Base-by-base conservation (phyloP, 2,329 filamentous ascomycete species). In the Paraconiothyrium brasiliense region DNA sequence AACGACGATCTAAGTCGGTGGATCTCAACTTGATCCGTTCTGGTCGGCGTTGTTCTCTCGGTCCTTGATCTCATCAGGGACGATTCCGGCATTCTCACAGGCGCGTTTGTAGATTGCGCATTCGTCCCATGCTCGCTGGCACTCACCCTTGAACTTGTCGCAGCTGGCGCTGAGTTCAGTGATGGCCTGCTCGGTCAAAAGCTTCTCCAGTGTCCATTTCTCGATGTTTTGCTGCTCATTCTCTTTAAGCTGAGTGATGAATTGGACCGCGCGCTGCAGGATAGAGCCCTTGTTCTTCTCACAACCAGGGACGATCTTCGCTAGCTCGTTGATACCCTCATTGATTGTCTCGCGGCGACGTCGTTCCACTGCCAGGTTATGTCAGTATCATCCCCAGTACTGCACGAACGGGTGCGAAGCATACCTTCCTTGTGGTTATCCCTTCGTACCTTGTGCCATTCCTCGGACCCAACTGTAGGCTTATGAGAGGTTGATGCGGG, bases 231-330 rank as follows among this genome's bases (percentile, higher is more conserved):
- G 92, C 16, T 91, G 88, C 77, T 97, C 94, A 70, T 97, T 96
- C 78, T 97, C 93, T 77, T 95, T 96, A 16, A 99, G 86, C 75
- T 97, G 93, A 11, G 89, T 91, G 76, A 99, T 98, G 82, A 97
- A 98, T 66, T 93, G 90, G 10, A 97, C 94, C 0, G 95, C 93
- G 37, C 94, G 92, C 76, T 96, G 92, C 41, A 99, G 84, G 67
- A 99, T 98, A 2, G 93, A 96, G 0, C 95, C 95, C 81, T 99
- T 99, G 84, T 99, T 98, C 85, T 98, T 99, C 81, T 99, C 95
- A 73, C 94, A 97, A 14, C 93, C 93, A 0, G 95, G 95, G 0
- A 99, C 95, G 68, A 99, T 97, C 82, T 97, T 98, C 69, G 94
- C 92, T 34, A 99, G 87, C 79, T 98, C 95, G 75, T 97, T 98